These are phyloP conservation scores for Conidiobolus incongruus DNA, from an alignment of 371 early-diverging fungal species.

Conservation along the genomic window DNA sequence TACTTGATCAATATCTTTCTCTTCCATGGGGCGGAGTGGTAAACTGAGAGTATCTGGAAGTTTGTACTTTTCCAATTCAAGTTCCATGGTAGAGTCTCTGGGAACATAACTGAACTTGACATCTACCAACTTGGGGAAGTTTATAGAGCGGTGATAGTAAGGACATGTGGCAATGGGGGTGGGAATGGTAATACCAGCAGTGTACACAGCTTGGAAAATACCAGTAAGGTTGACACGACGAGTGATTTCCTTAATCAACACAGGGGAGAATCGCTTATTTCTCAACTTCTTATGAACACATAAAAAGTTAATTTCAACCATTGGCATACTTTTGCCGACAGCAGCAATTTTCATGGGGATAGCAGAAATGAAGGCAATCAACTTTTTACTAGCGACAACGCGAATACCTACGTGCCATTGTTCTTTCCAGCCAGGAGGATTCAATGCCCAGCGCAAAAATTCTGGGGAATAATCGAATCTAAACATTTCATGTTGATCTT, in stretches of 20 bases:
- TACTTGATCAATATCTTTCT: conserved; percentile 51
- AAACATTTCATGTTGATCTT: conserved; percentile 85
- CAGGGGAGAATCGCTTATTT: conserved; percentile 86
- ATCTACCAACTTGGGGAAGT: conserved; percentile 85
- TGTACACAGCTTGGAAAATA: conserved; percentile 96
- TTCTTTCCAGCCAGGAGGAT: conserved; percentile 76
- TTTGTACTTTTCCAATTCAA: conserved; percentile 44
- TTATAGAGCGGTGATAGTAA: conserved; percentile 85
- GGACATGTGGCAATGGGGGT: conserved; percentile 64
- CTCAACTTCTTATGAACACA: conserved; percentile 93
- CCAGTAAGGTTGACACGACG: conserved; percentile 80
- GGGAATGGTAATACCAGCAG: conserved; percentile 82
- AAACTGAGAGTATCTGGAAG: conserved; percentile 30
- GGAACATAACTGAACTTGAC: conserved; percentile 66
- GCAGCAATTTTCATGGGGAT: conserved; percentile 46
- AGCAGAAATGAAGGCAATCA: conserved; percentile 90
- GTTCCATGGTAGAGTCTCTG: conserved; percentile 45
- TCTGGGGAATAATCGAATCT: conserved; percentile 84
- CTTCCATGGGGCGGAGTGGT: conserved; percentile 59
- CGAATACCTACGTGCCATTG: conserved; percentile 87
- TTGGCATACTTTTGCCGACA: conserved; percentile 13
- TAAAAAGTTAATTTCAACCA: conserved; percentile 97
- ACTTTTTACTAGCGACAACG: conserved; percentile 47
- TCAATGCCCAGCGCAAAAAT: conserved; percentile 83
- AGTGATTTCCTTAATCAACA: conserved; percentile 96